Evolutionary conservation across 2,329 filamentous ascomycete genomes (phyloP).

Genomic region (Zymoseptoria tritici): DNA sequence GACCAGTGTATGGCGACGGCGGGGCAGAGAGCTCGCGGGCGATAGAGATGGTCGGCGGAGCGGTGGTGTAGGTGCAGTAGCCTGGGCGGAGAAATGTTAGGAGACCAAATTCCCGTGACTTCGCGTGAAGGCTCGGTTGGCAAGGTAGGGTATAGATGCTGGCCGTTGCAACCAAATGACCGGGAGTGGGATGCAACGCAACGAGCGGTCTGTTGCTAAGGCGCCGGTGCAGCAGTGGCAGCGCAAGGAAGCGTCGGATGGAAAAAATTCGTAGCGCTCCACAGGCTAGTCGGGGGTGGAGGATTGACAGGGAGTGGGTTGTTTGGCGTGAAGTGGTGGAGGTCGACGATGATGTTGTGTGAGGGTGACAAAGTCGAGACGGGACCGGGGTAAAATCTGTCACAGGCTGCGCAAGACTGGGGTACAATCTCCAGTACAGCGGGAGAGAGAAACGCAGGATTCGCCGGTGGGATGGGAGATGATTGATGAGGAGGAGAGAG

Average conservation of each 20-base stretch:
- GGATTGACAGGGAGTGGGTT: not conserved
- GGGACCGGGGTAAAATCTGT: not conserved
- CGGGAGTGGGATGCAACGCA: not conserved
- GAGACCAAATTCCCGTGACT: not conserved
- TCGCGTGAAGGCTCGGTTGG: not conserved
- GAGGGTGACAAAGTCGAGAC: not conserved
- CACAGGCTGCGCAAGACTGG: too few relatives aligned
- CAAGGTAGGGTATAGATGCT: not conserved
- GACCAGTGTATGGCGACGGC: not conserved
- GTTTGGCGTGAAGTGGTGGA: not conserved
- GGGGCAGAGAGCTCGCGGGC: not conserved
- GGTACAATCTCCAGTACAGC: not conserved
- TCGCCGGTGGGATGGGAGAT: not conserved
- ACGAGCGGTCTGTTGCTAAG: not conserved
- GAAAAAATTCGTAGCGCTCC: not conserved
- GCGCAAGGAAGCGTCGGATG: not conserved
- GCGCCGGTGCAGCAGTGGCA: not conserved
- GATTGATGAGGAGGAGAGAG: not conserved
- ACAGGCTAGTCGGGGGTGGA: not conserved
- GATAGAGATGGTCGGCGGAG: slow-evolving; percentile 1
- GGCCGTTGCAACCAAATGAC: not conserved
- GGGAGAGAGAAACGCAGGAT: not conserved
- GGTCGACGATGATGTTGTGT: not conserved
- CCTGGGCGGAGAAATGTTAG: not conserved
- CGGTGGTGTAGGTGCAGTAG: not conserved